phyloP scores from a whole-genome alignment of 225 moss, liverwort and hornwort species.

The Ulota crispa region DNA sequence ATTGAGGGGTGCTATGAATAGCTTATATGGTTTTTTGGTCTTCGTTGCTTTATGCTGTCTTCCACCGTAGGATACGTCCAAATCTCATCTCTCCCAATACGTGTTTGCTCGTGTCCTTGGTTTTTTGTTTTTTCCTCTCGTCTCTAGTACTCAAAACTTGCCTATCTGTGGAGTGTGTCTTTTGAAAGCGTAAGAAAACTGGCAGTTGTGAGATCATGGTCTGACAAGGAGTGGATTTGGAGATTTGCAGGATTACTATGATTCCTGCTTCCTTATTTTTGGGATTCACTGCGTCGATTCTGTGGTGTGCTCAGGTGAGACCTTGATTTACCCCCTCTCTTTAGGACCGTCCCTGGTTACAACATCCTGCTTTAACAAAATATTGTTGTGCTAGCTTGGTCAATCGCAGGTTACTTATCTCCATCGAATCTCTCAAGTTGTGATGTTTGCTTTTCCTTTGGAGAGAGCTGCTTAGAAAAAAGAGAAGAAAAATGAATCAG shows the following conservation, averaged over 20 bases:
- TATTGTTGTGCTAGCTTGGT: too few relatives aligned
- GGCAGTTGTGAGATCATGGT: background rate
- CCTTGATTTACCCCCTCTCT: conserved; percentile 7
- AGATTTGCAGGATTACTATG: conserved; percentile 71
- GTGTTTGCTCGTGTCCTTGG: background rate
- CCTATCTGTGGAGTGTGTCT: background rate
- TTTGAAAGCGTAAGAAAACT: background rate
- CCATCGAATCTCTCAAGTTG: too few relatives aligned
- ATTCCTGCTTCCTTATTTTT: conserved; percentile 77
- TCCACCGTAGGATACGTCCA: background rate
- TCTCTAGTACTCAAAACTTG: background rate
- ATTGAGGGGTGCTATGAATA: too few relatives aligned
- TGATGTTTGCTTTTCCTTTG: too few relatives aligned
- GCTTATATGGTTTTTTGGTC: too few relatives aligned
- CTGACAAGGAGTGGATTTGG: conserved; percentile 12
- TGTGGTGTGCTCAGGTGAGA: conserved; percentile 96
- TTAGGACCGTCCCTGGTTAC: background rate
- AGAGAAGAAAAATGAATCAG: too few relatives aligned
- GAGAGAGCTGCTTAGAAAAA: too few relatives aligned
- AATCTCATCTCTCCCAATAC: background rate
- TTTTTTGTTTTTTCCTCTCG: too few relatives aligned
- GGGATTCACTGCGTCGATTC: conserved; percentile 88
- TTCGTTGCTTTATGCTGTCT: too few relatives aligned
- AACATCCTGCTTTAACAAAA: background rate
- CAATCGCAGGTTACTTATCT: too few relatives aligned